Evolutionary conservation across 371 early-diverging fungal genomes (phyloP).

Genomic region (Circinella umbellata): DNA sequence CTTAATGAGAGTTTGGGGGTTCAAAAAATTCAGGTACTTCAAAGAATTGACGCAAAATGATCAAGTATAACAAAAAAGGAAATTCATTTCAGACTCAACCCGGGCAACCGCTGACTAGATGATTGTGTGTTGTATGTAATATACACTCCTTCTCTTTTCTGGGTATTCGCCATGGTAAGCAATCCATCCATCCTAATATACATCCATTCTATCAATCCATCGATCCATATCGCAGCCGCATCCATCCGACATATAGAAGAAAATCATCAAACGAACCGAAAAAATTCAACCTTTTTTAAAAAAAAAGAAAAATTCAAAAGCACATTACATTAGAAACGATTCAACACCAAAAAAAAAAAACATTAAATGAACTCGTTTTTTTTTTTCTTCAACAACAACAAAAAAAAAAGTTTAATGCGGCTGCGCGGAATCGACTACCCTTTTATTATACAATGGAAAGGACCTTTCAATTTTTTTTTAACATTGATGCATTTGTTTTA

Average conservation of each 20-base stretch:
- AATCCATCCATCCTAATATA: not conserved
- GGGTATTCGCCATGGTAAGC: conserved; percentile 8
- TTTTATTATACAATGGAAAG: not conserved
- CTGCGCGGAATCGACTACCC: too few relatives aligned
- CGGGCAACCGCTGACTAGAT: too few relatives aligned
- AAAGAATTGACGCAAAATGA: too few relatives aligned
- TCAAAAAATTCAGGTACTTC: too few relatives aligned
- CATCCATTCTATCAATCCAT: conserved; percentile 2
- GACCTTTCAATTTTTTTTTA: not conserved
- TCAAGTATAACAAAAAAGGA: too few relatives aligned
- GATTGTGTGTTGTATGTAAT: too few relatives aligned
- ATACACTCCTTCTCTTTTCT: conserved; percentile 5
- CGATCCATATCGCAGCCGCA: conserved; percentile 4
- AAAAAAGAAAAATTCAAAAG: too few relatives aligned
- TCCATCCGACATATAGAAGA: not conserved
- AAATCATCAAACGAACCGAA: not conserved
- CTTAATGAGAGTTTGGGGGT: too few relatives aligned
- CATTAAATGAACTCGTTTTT: too few relatives aligned
- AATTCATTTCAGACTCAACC: too few relatives aligned
- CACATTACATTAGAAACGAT: not conserved
- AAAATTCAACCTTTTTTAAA: not conserved
- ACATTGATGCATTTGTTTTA: conserved; percentile 21
- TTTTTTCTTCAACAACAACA: too few relatives aligned
- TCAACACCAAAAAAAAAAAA: not conserved
- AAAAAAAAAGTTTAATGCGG: too few relatives aligned